These are phyloP conservation scores for Penicillium sp. DNA, from an alignment of 2,329 filamentous ascomycete species.

Conservation along the genomic window DNA sequence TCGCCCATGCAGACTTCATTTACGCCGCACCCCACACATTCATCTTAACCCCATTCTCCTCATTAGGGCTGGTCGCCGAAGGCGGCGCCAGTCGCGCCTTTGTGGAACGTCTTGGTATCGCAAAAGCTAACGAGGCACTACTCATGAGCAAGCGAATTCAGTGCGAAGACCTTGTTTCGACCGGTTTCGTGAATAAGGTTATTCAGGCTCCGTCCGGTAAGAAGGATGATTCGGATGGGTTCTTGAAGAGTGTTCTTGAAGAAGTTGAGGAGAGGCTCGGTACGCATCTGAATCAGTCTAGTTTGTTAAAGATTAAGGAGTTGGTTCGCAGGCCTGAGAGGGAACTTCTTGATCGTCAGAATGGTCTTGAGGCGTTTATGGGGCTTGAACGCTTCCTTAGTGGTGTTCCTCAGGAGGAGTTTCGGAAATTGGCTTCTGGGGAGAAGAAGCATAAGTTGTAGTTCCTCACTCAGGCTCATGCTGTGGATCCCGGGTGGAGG, in stretches of 20 bases:
- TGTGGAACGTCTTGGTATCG: constrained; percentile 76
- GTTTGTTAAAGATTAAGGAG: constrained; percentile 81
- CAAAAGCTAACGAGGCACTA: constrained; percentile 87
- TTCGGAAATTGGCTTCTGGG: constrained; percentile 79
- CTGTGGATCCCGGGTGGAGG: too few relatives aligned
- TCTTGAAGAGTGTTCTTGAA: constrained; percentile 70
- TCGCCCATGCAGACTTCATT: constrained; percentile 87
- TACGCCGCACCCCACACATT: constrained; percentile 83
- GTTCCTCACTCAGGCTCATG: too few relatives aligned
- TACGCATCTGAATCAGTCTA: constrained; percentile 76
- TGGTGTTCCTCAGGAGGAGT: constrained; percentile 86
- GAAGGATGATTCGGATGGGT: constrained; percentile 68
- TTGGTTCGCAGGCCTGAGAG: constrained; percentile 75
- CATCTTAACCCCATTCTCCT: constrained; percentile 88
- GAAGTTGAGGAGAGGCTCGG: constrained; percentile 85
- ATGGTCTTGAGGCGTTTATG: constrained; percentile 81
- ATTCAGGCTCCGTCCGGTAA: constrained; percentile 62
- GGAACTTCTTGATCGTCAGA: constrained; percentile 75
- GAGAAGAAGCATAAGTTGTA: constrained; percentile 95
- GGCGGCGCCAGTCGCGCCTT: constrained; percentile 80
- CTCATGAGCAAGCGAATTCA: constrained; percentile 83
- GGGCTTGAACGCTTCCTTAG: constrained; percentile 79
- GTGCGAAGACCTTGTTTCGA: constrained; percentile 71
- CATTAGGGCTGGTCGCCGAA: constrained; percentile 86
- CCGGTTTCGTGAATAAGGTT: constrained; percentile 85